These are phyloP conservation scores for Echium plantagineum DNA, from an alignment of 257 asterid genomes.

Conservation along the genomic window DNA sequence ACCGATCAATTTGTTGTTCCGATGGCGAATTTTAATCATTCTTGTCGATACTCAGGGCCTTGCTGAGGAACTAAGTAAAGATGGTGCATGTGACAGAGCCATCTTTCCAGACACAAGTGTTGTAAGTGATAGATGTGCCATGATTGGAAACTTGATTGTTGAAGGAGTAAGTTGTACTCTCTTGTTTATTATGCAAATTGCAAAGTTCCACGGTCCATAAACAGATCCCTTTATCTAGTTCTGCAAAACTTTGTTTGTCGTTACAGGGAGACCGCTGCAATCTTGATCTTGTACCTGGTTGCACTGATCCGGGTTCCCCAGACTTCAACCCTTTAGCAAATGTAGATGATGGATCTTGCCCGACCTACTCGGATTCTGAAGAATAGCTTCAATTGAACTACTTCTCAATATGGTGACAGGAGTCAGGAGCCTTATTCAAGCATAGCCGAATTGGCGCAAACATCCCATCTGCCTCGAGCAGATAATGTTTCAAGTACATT, in stretches of 20 bases:
- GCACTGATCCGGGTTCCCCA: slow-evolving; percentile 69
- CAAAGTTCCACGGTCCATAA: background rate
- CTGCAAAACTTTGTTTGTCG: background rate
- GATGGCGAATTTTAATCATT: background rate
- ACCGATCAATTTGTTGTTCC: background rate
- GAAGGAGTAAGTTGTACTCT: slow-evolving; percentile 57
- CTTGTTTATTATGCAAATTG: background rate
- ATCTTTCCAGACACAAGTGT: slow-evolving; percentile 62
- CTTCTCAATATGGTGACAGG: too few relatives aligned
- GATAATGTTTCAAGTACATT: background rate
- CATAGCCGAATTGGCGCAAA: background rate
- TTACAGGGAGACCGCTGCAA: slow-evolving; percentile 85
- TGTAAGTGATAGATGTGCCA: slow-evolving; percentile 51
- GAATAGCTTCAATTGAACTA: slow-evolving; percentile 17
- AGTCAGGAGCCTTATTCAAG: background rate
- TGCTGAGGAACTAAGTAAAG: slow-evolving; percentile 58
- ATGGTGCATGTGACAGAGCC: slow-evolving; percentile 77
- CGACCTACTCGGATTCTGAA: slow-evolving; percentile 55
- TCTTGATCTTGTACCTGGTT: slow-evolving; percentile 61
- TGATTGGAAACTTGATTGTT: slow-evolving; percentile 50
- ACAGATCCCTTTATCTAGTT: background rate
- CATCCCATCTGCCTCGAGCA: background rate
- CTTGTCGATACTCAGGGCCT: slow-evolving; percentile 43
- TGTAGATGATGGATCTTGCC: slow-evolving; percentile 89
- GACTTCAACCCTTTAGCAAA: slow-evolving; percentile 55